Evolutionary conservation across 2,329 filamentous ascomycete genomes (phyloP).

Genomic region (Penicillium sp.): DNA sequence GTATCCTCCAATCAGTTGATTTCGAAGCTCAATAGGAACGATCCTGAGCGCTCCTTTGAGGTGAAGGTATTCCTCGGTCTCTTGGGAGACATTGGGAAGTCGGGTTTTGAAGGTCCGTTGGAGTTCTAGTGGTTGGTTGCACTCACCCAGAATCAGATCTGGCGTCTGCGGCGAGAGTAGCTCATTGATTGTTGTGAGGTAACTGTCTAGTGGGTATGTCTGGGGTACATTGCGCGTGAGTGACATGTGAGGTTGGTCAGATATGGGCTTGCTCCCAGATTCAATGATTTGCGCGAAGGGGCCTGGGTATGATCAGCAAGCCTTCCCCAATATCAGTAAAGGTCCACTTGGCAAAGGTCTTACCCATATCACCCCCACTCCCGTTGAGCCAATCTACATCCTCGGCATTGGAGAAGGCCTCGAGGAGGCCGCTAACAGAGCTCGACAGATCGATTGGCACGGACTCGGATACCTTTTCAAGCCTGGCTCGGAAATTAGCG

Average conservation of each 20-base stretch:
- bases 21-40: conserved; percentile 4
- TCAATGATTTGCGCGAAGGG: neutral
- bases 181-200: conserved; percentile 3
- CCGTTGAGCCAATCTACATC: conserved; percentile 7
- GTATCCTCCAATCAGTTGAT: conserved; percentile 8
- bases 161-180: conserved; percentile 1
- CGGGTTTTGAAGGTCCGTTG: neutral
- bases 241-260: conserved; percentile 4
- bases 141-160: neutral
- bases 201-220: conserved; percentile 9
- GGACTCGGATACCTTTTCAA: neutral
- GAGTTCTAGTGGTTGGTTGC: neutral
- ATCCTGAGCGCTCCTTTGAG: conserved; percentile 7
- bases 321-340: neutral
- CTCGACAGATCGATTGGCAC: conserved; percentile 4
- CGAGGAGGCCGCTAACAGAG: neutral
- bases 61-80: conserved; percentile 1
- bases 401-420: conserved; percentile 11
- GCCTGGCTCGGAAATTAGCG: conserved; percentile 2
- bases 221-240: conserved; percentile 4
- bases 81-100: conserved; percentile 3
- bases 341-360: neutral
- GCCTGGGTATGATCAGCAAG: neutral
- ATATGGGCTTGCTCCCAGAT: conserved; percentile 1
- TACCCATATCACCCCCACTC: neutral